These are phyloP conservation scores for Paraconiothyrium sp. DNA, from an alignment of 2,329 filamentous ascomycete species.

Conservation along the genomic window DNA sequence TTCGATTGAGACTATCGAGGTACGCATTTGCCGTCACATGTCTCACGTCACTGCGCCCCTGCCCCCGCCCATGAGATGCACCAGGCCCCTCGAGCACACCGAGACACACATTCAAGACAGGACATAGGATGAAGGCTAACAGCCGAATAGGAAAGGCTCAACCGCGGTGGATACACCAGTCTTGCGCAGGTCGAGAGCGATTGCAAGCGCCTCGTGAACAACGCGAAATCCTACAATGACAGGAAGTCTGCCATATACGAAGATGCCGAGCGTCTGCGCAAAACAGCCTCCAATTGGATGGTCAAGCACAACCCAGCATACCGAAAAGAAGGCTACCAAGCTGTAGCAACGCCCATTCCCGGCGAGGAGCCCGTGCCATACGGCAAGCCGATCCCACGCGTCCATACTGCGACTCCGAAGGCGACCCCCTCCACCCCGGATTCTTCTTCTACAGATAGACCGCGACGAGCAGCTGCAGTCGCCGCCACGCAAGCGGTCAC, in stretches of 20 bases:
- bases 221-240: slow-evolving; percentile 85
- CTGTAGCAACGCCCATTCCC: slow-evolving; percentile 77
- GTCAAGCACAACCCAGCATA: slow-evolving; percentile 87
- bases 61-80: neutral
- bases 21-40: slow-evolving; percentile 38
- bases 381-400: slow-evolving; percentile 39
- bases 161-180: slow-evolving; percentile 71
- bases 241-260: slow-evolving; percentile 77
- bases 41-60: slow-evolving; percentile 6
- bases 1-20: slow-evolving; percentile 79
- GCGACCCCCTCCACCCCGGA: slow-evolving; percentile 35
- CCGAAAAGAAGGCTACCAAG: slow-evolving; percentile 70
- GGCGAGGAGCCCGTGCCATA: slow-evolving; percentile 56
- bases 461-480: slow-evolving; percentile 42
- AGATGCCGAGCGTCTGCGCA: slow-evolving; percentile 86
- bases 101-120: neutral
- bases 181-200: slow-evolving; percentile 83
- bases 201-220: slow-evolving; percentile 86
- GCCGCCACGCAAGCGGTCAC: slow-evolving; percentile 37
- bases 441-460: slow-evolving; percentile 29
- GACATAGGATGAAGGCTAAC: slow-evolving; percentile 26
- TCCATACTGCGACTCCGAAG: slow-evolving; percentile 36
- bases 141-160: slow-evolving; percentile 66
- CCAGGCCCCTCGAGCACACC: neutral
- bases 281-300: slow-evolving; percentile 89